Evolutionary conservation across 2,329 filamentous ascomycete species (phyloP), one percentile per base, ranked within the genome.

Genomic region (Purpureocillium lavendulum): DNA sequence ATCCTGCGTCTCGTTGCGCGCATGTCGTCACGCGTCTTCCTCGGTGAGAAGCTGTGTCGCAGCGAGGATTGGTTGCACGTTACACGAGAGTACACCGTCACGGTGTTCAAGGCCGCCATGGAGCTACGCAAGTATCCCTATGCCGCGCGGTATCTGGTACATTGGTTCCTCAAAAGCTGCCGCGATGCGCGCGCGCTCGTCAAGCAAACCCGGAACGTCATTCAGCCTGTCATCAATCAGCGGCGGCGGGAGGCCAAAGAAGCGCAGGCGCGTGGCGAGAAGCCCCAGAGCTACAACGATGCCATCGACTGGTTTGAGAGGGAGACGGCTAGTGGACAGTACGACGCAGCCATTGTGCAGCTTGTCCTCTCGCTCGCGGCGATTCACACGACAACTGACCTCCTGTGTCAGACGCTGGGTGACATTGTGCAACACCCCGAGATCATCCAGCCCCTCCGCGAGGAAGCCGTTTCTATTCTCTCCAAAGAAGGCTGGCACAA

Each of bases 291-390:
- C 18, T 42, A 36, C 26, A 45, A 47, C 18, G 73, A 77, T 54
- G 71, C 70, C 42, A 56, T 78, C 28, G 73, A 67, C 9, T 79
- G 75, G 75, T 61, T 66, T 40, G 73, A 77, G 42, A 59, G 61
- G 15, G 73, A 77, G 41, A 60, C 62, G 33, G 70, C 70, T 7
- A 40, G 42, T 1, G 39, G 45, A 7, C 7, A 7, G 1, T 44
- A 46, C 4, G 42, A 55, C 16, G 37, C 45, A 2, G 46, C 42
- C 11, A 30, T 34, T 3, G 35, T 39, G 0, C 53, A 55, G 26
- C 34, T 55, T 1, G 12, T 14, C 2, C 51, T 59, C 15, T 59
- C 62, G 1, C 65, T 73, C 32, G 73, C 71, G 1, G 68, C 70
- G 4, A 74, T 76, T 26, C 73, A 77, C 51, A 77, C 73, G 1